Conservation (phyloP, 345 rosid species). For the Linum usitatissimum region DNA sequence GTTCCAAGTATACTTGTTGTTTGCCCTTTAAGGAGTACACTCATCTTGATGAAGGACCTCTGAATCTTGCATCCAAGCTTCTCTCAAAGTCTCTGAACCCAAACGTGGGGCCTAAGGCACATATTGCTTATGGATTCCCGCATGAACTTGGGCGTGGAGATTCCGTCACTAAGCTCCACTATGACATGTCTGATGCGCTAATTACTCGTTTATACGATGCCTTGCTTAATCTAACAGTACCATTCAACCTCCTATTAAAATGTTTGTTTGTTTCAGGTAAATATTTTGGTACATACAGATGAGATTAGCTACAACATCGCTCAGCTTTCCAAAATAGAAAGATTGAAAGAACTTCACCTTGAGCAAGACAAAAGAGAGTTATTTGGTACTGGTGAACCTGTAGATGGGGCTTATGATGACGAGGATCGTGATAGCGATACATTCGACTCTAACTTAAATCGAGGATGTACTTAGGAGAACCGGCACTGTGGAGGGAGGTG, state of each 20-base stretch:
- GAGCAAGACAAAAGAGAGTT: conserved; percentile 32
- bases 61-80: conserved; percentile 51
- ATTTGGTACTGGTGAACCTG: background rate
- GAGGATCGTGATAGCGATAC: too few relatives aligned
- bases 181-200: conserved; percentile 89
- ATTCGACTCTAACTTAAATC: background rate
- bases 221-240: too few relatives aligned
- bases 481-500: conserved; percentile 29
- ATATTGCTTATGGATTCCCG: conserved; percentile 58
- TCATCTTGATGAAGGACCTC: conserved; percentile 46
- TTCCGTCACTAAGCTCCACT: conserved; percentile 83
- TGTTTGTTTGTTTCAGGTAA: conserved; percentile 26
- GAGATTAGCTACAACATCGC: conserved; percentile 22
- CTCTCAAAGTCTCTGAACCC: conserved; percentile 48
- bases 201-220: background rate
- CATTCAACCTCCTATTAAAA: too few relatives aligned
- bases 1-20: conserved; percentile 47
- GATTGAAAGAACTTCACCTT: conserved; percentile 32
- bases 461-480: background rate
- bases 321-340: conserved; percentile 12
- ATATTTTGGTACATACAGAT: conserved; percentile 51
- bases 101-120: conserved; percentile 81
- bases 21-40: conserved; percentile 72
- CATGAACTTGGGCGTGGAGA: conserved; percentile 79
- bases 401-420: too few relatives aligned